Evolutionary conservation across 2,329 filamentous ascomycete genomes (phyloP).

Genomic region (Fusarium camptoceras): DNA sequence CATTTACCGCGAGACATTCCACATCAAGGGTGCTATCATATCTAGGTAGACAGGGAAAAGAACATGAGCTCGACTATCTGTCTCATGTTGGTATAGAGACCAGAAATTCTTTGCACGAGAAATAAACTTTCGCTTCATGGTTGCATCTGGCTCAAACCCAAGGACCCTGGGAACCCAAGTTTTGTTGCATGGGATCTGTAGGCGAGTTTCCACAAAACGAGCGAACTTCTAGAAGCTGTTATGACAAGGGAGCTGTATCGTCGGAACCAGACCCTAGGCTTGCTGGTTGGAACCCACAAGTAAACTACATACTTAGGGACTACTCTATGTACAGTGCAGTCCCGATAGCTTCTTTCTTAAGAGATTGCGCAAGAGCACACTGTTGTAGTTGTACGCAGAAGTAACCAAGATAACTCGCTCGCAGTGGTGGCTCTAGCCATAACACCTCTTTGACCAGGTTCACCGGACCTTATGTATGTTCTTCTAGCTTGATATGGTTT

Average conservation of each 20-base stretch:
- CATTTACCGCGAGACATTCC: constrained; percentile 6
- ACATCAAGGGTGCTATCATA: constrained; percentile 1
- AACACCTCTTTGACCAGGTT: not conserved
- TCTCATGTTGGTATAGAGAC: not conserved
- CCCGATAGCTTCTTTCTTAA: constrained; percentile 20
- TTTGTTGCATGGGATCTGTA: constrained; percentile 7
- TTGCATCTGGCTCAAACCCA: constrained; percentile 1
- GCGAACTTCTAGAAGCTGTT: constrained; percentile 38
- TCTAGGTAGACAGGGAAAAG: constrained; percentile 8
- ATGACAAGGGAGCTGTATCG: constrained; percentile 8
- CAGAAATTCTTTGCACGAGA: not conserved
- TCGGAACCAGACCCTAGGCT: constrained; percentile 10
- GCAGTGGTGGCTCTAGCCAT: not conserved
- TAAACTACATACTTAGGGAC: no score
- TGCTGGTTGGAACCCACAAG: constrained; percentile 18
- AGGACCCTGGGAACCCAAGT: constrained; percentile 1
- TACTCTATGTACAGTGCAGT: not conserved
- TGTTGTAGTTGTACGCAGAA: constrained; percentile 12
- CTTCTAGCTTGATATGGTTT: not conserved
- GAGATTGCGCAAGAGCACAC: not conserved
- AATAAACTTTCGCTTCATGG: not conserved
- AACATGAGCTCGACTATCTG: constrained; percentile 7
- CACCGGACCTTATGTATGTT: constrained; percentile 2
- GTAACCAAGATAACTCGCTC: constrained; percentile 4
- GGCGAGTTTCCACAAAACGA: constrained; percentile 9